Base-by-base conservation (phyloP, 148 eudicot genomes). In the Drosera capensis region DNA sequence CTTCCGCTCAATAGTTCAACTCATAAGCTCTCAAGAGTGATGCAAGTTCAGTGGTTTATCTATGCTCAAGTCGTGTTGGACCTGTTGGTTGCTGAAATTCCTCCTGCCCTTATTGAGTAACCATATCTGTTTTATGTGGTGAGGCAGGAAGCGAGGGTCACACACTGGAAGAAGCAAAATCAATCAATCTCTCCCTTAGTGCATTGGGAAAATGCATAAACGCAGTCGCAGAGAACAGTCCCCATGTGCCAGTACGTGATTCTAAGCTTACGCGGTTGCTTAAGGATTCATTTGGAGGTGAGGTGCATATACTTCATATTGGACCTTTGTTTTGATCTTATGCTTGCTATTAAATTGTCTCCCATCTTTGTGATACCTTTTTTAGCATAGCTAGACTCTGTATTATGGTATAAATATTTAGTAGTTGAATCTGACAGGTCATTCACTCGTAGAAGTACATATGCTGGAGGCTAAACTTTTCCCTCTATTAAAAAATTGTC, bases 241-340 rank as follows among this genome's bases (percentile, higher is more conserved):
- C 99, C 48, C 99, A 92, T 72, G 99, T 92, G 24, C 99, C 99
- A 20, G 77, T 92, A 57, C 95, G 99, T 45, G 99, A 92, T 63
- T 92, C 99, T 13, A 92, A 92, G 64, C 94, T 92, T 44, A 92
- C 99, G 7, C 85, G 99, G 71, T 69, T 92, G 65, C 99, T 92
- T 38, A 81, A 49, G 61, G 99, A 92, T 77, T 92, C 99, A 55
- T 92, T 92, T 85, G 99, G 99, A 79, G 99, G 99, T 86, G 52
- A 57, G 74, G 23, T 40, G 43, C 47, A 48, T 25, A 37, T 14
- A 15, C n/a, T 34, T 4, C 14, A 34, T 2, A 34, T 34, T 4
- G 38, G 13, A 13, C n/a, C 13, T 28, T 4, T 28, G 31, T 4
- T 3, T 9, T 28, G 31, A 28, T 3, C 21, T 41, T 19, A 9